A percentile compares a stretch with the other conserved stretches of the same genome.
Conservation (phyloP, 306 rosid genomes). For the Alnus glutinosa region DNA sequence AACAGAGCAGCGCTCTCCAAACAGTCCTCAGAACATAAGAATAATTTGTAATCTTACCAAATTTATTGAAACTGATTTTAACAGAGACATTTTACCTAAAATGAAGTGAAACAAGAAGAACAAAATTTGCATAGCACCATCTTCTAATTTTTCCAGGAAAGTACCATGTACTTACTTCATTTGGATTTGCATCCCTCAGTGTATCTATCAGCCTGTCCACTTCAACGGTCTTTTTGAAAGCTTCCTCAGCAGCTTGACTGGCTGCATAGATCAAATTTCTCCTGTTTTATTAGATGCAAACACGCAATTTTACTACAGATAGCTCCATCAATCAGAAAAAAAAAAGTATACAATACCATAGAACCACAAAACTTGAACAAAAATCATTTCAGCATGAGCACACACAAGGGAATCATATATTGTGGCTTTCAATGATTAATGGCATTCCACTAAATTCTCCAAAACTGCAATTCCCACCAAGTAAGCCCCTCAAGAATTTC, state of each 20-base stretch:
- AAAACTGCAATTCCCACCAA: neutral
- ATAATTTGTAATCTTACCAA: neutral
- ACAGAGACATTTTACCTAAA: neutral
- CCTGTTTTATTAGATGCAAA: constrained; percentile 88
- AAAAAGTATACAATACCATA: neutral
- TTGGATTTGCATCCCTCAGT: constrained; percentile 75
- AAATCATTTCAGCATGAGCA: neutral
- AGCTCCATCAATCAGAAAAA: constrained; percentile 30
- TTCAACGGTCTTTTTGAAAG: constrained; percentile 87
- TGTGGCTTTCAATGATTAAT: neutral
- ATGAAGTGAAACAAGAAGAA: constrained; percentile 2
- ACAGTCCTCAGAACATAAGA: neutral
- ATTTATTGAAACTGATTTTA: neutral
- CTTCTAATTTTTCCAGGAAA: neutral
- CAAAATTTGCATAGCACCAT: neutral
- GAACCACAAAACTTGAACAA: neutral
- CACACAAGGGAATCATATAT: neutral
- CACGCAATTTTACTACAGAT: constrained; percentile 51
- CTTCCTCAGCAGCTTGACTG: constrained; percentile 82
- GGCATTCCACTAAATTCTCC: neutral
- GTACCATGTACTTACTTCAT: constrained; percentile 41
- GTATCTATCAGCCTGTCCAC: constrained; percentile 79
- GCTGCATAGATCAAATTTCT: constrained; percentile 92
- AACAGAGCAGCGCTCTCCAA: neutral
- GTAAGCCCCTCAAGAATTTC: neutral